phyloP scores from a whole-genome alignment of 1,284 basidiomycete genomes.

The Thelephora terrestris region DNA sequence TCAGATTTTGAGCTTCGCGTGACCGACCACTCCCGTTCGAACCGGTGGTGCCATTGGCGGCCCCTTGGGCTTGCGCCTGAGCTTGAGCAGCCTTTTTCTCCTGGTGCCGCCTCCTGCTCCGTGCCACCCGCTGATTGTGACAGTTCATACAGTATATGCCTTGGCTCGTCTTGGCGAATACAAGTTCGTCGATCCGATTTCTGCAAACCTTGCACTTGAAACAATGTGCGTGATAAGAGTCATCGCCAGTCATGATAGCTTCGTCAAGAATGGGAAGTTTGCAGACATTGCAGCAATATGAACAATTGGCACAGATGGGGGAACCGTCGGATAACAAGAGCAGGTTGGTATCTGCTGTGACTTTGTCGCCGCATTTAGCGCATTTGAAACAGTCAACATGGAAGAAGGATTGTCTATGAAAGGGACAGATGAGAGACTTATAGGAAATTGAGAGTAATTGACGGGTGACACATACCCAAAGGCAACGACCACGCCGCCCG shows the following conservation, averaged over 20 bases:
- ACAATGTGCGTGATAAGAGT: conserved; percentile 97
- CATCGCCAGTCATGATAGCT: conserved; percentile 98
- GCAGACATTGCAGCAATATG: conserved; percentile 93
- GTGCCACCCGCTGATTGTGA: conserved; percentile 93
- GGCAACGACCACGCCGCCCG: conserved; percentile 81
- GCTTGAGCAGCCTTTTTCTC: conserved; percentile 61
- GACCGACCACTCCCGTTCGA: background rate
- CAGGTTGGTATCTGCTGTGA: conserved; percentile 90
- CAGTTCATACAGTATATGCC: conserved; percentile 99
- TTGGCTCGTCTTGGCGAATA: conserved; percentile 96
- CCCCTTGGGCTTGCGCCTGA: conserved; percentile 25
- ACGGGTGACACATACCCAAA: conserved; percentile 58
- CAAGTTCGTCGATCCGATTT: conserved; percentile 92
- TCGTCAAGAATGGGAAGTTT: conserved; percentile 89
- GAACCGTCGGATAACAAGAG: conserved; percentile 93
- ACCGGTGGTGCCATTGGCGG: conserved; percentile 5
- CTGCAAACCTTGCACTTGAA: conserved; percentile 97
- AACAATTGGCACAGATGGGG: conserved; percentile 95
- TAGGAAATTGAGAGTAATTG: conserved; percentile 5
- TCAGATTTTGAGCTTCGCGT: background rate
- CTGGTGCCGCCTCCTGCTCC: conserved; percentile 84
- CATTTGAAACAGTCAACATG: conserved; percentile 80
- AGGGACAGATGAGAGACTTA: conserved; percentile 14
- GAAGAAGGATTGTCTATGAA: conserved; percentile 66
- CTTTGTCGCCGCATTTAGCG: conserved; percentile 71